Conservation (phyloP, 2,329 filamentous ascomycete genomes). For the Fusarium heterosporum region DNA sequence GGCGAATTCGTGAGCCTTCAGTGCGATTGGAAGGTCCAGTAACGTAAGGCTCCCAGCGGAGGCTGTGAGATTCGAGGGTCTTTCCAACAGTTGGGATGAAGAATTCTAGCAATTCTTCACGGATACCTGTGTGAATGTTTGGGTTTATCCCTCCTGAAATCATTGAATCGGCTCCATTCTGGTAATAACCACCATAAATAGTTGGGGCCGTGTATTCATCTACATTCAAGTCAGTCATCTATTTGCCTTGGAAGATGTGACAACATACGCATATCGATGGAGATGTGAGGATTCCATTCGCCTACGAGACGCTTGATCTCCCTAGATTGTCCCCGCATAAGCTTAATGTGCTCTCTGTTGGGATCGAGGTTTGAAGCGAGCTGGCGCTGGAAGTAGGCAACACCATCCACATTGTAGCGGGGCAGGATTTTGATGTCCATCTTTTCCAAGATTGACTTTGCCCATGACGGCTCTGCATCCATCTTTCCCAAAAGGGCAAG, state of each 20-base stretch:
- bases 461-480: slow-evolving; percentile 21
- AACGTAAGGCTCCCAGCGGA: slow-evolving; percentile 18
- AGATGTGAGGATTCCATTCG: slow-evolving; percentile 19
- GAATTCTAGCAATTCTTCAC: slow-evolving; percentile 7
- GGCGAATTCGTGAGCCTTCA: neutral
- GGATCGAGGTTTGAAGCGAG: slow-evolving; percentile 17
- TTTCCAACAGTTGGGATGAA: slow-evolving; percentile 15
- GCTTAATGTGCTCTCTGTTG: slow-evolving; percentile 15
- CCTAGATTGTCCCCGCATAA: slow-evolving; percentile 5
- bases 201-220: slow-evolving; percentile 14
- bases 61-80: neutral
- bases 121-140: slow-evolving; percentile 16
- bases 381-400: slow-evolving; percentile 25
- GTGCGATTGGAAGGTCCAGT: slow-evolving; percentile 10
- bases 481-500: slow-evolving; percentile 17
- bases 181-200: slow-evolving; percentile 14
- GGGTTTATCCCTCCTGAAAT: slow-evolving; percentile 11
- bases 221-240: rapidly evolving
- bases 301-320: slow-evolving; percentile 7
- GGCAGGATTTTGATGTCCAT: slow-evolving; percentile 30
- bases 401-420: slow-evolving; percentile 17
- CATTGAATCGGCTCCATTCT: slow-evolving; percentile 4
- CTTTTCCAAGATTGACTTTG: slow-evolving; percentile 11
- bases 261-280: slow-evolving; percentile 14
- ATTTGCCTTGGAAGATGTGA: rapidly evolving